These are phyloP conservation scores for Citeromyces siamensis DNA, from an alignment of 1,139 yeast genomes.

Conservation along the genomic window DNA sequence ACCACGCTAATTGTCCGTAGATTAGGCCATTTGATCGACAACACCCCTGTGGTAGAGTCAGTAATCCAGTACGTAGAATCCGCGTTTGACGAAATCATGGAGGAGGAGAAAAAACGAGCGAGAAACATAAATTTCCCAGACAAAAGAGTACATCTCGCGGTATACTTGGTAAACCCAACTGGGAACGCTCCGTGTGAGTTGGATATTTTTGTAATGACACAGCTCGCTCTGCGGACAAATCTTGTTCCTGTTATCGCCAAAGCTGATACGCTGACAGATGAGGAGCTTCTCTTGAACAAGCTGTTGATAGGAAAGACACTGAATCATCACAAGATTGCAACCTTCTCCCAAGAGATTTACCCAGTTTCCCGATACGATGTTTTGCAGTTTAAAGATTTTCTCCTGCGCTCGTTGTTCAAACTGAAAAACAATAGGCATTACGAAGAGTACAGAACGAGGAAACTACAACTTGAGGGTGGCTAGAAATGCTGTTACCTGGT, in stretches of 20 bases:
- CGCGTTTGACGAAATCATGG: conserved; percentile 26
- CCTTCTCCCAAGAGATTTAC: conserved; percentile 26
- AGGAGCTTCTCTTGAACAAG: conserved; percentile 67
- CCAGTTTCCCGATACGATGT: too few relatives aligned
- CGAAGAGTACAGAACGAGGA: conserved; percentile 11
- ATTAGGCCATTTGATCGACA: conserved; percentile 28
- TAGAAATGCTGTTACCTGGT: too few relatives aligned
- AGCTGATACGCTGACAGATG: conserved; percentile 76
- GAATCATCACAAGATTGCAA: conserved; percentile 63
- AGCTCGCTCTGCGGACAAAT: conserved; percentile 76
- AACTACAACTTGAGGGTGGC: conserved; percentile 7
- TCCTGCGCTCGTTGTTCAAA: conserved; percentile 21
- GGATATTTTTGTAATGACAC: conserved; percentile 72
- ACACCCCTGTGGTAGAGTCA: conserved; percentile 12
- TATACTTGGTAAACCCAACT: conserved; percentile 86
- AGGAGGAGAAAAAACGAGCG: conserved; percentile 32
- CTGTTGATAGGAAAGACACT: conserved; percentile 56
- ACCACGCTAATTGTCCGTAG: conserved; percentile 31
- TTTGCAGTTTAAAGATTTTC: conserved; percentile 54
- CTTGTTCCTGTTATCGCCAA: conserved; percentile 93
- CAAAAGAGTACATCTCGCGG: conserved; percentile 83
- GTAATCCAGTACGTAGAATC: conserved; percentile 23
- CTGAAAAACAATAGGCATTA: background rate
- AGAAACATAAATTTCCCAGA: conserved; percentile 34
- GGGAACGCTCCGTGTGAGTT: conserved; percentile 69